These are phyloP conservation scores for Calonectria henricotiae DNA, from an alignment of 2,329 filamentous ascomycete species.

Conservation along the genomic window DNA sequence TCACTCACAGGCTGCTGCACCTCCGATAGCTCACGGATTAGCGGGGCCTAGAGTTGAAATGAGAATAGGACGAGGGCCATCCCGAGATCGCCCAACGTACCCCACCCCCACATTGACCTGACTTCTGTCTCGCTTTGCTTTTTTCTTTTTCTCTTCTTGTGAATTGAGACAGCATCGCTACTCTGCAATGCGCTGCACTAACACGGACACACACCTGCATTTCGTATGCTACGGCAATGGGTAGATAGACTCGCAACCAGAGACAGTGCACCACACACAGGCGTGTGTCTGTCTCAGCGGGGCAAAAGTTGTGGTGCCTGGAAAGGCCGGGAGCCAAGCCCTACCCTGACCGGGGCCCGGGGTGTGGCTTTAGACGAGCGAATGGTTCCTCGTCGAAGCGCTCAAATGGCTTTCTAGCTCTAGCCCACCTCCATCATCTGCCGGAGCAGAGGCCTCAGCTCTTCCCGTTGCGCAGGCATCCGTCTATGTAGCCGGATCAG, in stretches of 20 bases:
- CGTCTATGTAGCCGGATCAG: slow-evolving; percentile 23
- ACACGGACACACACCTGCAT: slow-evolving; percentile 20
- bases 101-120: slow-evolving; percentile 35
- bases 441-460: slow-evolving; percentile 8
- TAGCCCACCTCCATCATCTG: slow-evolving; percentile 26
- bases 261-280: slow-evolving; percentile 17
- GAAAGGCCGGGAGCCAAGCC: slow-evolving; percentile 29
- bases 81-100: slow-evolving; percentile 26
- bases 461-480: slow-evolving; percentile 24
- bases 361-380: slow-evolving; percentile 23
- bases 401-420: slow-evolving; percentile 23
- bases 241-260: slow-evolving; percentile 13
- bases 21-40: slow-evolving; percentile 14
- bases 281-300: slow-evolving; percentile 17
- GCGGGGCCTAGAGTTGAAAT: slow-evolving; percentile 8
- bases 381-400: slow-evolving; percentile 31
- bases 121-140: neutral
- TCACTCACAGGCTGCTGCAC: slow-evolving; percentile 21
- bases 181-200: slow-evolving; percentile 19
- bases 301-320: slow-evolving; percentile 26
- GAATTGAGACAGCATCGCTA: slow-evolving; percentile 23
- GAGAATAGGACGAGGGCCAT: slow-evolving; percentile 28
- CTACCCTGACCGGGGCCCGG: slow-evolving; percentile 13
- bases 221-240: slow-evolving; percentile 13
- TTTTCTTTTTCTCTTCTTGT: neutral